Percentiles rank a stretch among this genome's conserved stretches.
Conservation (phyloP, 495 filamentous ascomycete genomes). For the Podospora sp. region DNA sequence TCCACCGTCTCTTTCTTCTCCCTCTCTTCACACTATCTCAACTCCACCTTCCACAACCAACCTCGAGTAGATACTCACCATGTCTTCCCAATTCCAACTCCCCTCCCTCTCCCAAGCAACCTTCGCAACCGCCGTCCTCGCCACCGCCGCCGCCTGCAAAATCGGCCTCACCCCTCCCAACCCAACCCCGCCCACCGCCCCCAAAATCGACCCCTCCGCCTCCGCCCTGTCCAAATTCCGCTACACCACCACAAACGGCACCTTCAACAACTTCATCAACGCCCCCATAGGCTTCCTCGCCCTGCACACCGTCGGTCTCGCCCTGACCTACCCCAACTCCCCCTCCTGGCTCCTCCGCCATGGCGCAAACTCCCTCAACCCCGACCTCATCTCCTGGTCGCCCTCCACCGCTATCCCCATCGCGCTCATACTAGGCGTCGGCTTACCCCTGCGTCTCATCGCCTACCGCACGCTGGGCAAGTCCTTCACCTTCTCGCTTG, state of each 20-base stretch:
- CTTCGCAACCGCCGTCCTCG: conserved; percentile 20
- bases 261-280: conserved; percentile 1
- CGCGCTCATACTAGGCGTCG: conserved; percentile 36
- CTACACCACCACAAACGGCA: conserved; percentile 4
- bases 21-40: background rate
- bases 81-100: background rate
- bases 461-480: conserved; percentile 43
- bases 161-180: conserved; percentile 21
- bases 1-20: background rate
- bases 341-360: conserved; percentile 27
- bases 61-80: background rate
- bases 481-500: conserved; percentile 52
- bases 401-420: conserved; percentile 25
- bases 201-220: conserved; percentile 17
- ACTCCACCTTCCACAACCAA: background rate
- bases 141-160: conserved; percentile 22
- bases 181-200: conserved; percentile 18
- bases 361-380: conserved; percentile 30
- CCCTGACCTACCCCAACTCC: conserved; percentile 35
- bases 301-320: conserved; percentile 21
- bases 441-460: conserved; percentile 37
- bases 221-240: background rate
- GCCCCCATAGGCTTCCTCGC: conserved; percentile 24
- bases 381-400: conserved; percentile 37
- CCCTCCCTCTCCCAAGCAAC: conserved; percentile 22